Evolutionary conservation across 1,139 yeast species (phyloP).

Genomic region (Citeromyces hawaiiensis): DNA sequence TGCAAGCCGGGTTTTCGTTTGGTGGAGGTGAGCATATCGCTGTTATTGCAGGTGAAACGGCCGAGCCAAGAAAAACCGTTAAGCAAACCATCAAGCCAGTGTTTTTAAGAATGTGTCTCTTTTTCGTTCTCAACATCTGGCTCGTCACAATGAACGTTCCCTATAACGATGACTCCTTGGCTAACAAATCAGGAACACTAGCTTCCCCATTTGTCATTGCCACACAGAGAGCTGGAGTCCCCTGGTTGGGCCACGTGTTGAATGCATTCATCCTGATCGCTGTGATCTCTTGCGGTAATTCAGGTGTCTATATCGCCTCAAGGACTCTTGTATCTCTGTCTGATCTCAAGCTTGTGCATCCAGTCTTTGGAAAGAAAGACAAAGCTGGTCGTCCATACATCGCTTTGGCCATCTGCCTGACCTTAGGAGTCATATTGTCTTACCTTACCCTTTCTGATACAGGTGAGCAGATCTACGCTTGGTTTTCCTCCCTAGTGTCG

Average conservation of each 20-base stretch:
- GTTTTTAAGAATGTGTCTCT: constrained; percentile 33
- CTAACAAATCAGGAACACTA: constrained; percentile 6
- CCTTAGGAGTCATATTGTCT: background rate
- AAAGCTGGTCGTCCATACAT: constrained; percentile 33
- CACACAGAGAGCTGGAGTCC: constrained; percentile 11
- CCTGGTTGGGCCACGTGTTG: constrained; percentile 14
- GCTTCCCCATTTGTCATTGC: constrained; percentile 11
- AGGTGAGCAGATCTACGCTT: constrained; percentile 21
- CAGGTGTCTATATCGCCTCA: constrained; percentile 43
- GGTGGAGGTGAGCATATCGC: constrained; percentile 42
- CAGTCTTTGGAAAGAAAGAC: constrained; percentile 32
- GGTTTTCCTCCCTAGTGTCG: constrained; percentile 24
- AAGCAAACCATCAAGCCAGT: constrained; percentile 38
- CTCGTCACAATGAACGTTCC: constrained; percentile 29
- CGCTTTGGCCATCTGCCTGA: background rate
- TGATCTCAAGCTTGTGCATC: constrained; percentile 36
- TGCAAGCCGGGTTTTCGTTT: constrained; percentile 25
- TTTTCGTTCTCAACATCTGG: constrained; percentile 32
- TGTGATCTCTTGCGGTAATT: constrained; percentile 41
- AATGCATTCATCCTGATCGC: constrained; percentile 41
- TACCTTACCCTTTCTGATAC: constrained; percentile 6
- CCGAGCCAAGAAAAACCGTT: constrained; percentile 34
- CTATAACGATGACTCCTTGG: constrained; percentile 7
- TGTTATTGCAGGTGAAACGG: constrained; percentile 41
- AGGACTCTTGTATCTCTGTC: constrained; percentile 44